Base-by-base conservation (phyloP, 345 rosid genomes). In the Litchi chinensis region DNA sequence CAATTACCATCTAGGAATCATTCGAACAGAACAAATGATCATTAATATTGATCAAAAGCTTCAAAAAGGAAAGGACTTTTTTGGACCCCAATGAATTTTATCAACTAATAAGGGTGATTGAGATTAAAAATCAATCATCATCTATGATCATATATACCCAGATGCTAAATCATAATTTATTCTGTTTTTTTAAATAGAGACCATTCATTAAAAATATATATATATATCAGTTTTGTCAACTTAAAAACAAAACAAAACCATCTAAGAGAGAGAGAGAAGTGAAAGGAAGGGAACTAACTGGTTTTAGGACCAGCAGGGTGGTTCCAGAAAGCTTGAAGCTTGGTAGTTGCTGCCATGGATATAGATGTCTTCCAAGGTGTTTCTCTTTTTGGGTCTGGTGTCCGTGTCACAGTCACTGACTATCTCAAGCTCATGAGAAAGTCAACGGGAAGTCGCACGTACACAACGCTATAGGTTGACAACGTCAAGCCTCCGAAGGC, bases 241-340 rank as follows among this genome's bases (percentile, higher is more conserved):
- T 1, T 32, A 32, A 18, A 16, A 77, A 22, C 43, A 4, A 68
- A 43, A 41, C 18, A 8, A 72, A 73, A 73, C 6, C n/a, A 19
- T 2, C 22, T 19, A 28, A 32, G 8, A 63, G 22, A 21, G 0
- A 19, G 24, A 6, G 21, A 59, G 6, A 71, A 63, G 44, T 6
- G 46, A 16, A 63, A 15, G 62, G 56, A 75, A n/a, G 46, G n/a
- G 15, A 24, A 50, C 76, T 54, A n/a, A 87, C 89, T 84, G 28
- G 89, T 84, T 79, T 87, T 84, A 28, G 89, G 89, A 39, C 89
- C 89, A 7, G 87, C 89, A 10, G 89, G 87, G 74, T 84, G 87
- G 76, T 87, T 87, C 89, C 89, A 87, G 10, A 87, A 50, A 73
- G 87, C 86, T 64, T 82, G 83, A 52, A 87, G 86, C 81, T 87